These are phyloP conservation scores for Thuidium tamariscinum DNA, from an alignment of 225 moss, liverwort and hornwort genomes.

Conservation along the genomic window DNA sequence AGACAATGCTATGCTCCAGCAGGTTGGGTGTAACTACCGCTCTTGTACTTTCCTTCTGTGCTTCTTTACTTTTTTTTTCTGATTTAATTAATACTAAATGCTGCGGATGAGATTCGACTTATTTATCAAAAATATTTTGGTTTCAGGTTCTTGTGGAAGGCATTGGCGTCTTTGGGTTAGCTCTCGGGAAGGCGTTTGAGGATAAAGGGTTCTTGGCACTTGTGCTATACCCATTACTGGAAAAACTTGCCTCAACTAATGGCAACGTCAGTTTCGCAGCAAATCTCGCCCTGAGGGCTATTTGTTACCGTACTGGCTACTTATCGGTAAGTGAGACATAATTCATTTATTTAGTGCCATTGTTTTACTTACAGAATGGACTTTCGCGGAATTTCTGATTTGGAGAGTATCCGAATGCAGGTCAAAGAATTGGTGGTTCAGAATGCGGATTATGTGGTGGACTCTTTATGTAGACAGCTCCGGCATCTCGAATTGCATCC, in stretches of 20 bases:
- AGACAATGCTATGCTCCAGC: slow-evolving; percentile 80
- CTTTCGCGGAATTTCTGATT: neutral
- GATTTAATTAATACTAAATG: neutral
- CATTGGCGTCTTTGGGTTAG: slow-evolving; percentile 68
- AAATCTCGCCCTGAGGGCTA: slow-evolving; percentile 57
- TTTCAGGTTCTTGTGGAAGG: slow-evolving; percentile 85
- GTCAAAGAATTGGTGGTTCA: slow-evolving; percentile 73
- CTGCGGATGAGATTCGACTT: neutral
- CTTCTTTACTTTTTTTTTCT: neutral
- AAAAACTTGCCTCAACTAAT: slow-evolving; percentile 70
- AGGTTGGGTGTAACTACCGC: slow-evolving; percentile 29
- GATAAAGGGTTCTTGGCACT: slow-evolving; percentile 68
- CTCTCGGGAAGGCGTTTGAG: slow-evolving; percentile 65
- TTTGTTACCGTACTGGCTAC: slow-evolving; percentile 65
- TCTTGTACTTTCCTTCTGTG: neutral
- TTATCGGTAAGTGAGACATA: slow-evolving; percentile 38
- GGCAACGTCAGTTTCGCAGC: slow-evolving; percentile 59
- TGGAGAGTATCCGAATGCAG: slow-evolving; percentile 15
- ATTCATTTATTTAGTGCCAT: neutral
- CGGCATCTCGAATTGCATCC: slow-evolving; percentile 76
- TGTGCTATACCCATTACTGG: slow-evolving; percentile 77
- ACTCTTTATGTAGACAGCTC: slow-evolving; percentile 88
- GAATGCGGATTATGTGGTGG: slow-evolving; percentile 84
- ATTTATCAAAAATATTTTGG: neutral
- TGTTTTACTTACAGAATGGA: neutral